These are phyloP conservation scores for Apiospora sp. DNA, from an alignment of 2,329 filamentous ascomycete genomes.

Conservation along the genomic window DNA sequence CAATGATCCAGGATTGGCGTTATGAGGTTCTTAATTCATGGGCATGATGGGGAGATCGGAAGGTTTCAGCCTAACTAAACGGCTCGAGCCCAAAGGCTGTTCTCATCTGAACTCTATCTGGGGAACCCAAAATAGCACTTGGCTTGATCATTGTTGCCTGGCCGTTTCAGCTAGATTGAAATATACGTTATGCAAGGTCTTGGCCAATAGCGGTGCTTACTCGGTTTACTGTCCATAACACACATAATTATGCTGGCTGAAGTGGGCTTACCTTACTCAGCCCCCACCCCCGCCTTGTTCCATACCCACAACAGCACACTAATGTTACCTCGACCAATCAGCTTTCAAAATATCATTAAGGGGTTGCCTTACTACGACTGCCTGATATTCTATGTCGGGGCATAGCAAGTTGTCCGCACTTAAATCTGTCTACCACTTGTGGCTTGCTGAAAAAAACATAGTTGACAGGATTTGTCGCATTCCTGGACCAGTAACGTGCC, in stretches of 20 bases:
- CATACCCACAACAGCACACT: background rate
- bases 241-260: background rate
- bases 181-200: background rate
- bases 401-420: too few relatives aligned
- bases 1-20: too few relatives aligned
- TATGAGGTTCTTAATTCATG: too few relatives aligned
- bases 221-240: background rate
- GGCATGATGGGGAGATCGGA: too few relatives aligned
- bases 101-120: background rate
- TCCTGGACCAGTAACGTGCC: background rate
- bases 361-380: background rate
- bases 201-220: background rate
- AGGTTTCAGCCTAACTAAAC: background rate
- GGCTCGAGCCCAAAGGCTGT: background rate
- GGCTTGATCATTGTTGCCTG: background rate
- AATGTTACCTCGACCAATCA: background rate
- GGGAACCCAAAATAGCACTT: background rate
- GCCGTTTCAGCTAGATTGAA: background rate
- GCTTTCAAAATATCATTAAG: background rate
- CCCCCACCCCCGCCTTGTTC: background rate
- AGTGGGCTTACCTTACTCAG: background rate
- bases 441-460: too few relatives aligned
- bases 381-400: too few relatives aligned
- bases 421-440: too few relatives aligned
- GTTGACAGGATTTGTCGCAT: background rate